Evolutionary conservation across 1,284 basidiomycete species (phyloP).

Genomic region (Coriolopsis trogii): DNA sequence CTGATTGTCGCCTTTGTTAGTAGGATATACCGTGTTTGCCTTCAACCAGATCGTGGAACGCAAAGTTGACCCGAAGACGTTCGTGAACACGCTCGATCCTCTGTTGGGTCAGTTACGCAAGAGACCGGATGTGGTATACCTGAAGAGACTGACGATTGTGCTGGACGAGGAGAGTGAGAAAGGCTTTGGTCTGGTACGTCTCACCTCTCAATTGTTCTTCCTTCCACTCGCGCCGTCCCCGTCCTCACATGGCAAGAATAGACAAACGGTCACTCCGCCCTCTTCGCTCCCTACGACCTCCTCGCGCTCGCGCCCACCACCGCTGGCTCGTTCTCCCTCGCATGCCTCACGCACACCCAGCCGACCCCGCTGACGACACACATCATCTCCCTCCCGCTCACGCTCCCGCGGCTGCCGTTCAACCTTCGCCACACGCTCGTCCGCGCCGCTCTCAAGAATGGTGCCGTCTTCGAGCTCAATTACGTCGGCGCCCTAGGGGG

Average conservation of each 20-base stretch:
- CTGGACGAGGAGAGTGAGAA: slow-evolving; percentile 81
- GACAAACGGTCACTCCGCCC: slow-evolving; percentile 61
- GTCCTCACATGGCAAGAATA: slow-evolving; percentile 32
- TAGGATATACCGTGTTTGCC: slow-evolving; percentile 79
- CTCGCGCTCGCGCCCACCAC: slow-evolving; percentile 77
- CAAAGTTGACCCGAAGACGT: slow-evolving; percentile 69
- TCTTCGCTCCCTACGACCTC: slow-evolving; percentile 73
- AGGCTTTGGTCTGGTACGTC: slow-evolving; percentile 72
- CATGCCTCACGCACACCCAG: slow-evolving; percentile 80
- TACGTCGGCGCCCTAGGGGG: slow-evolving; percentile 75
- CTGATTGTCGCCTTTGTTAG: slow-evolving; percentile 42
- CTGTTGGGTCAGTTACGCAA: slow-evolving; percentile 56
- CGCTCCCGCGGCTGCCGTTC: slow-evolving; percentile 77
- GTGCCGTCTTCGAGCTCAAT: slow-evolving; percentile 81
- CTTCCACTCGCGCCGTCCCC: not conserved
- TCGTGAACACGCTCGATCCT: slow-evolving; percentile 60
- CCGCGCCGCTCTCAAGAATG: slow-evolving; percentile 80
- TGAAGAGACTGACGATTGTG: slow-evolving; percentile 73
- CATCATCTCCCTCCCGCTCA: slow-evolving; percentile 83
- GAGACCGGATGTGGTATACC: slow-evolving; percentile 57
- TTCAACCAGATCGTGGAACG: slow-evolving; percentile 70
- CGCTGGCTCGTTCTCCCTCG: slow-evolving; percentile 69
- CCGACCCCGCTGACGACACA: slow-evolving; percentile 82
- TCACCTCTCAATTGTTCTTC: not conserved
- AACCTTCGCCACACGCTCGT: slow-evolving; percentile 83